Evolutionary conservation across 108 stramenopile species (phyloP).

Genomic region (Cylindrotheca closterium): DNA sequence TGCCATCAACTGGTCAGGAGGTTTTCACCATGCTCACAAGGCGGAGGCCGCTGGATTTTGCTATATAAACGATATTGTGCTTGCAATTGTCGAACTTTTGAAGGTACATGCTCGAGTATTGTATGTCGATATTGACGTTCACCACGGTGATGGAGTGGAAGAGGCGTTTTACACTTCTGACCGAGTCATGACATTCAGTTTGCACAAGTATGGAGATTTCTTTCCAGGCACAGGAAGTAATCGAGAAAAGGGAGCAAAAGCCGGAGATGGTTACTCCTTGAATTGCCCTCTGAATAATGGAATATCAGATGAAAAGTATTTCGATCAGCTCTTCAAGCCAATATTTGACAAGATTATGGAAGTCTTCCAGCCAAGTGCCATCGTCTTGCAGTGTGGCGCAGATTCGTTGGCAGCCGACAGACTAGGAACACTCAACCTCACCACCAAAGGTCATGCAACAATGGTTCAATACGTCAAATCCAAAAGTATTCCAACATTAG

Average conservation of each 20-base stretch:
- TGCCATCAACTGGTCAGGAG: constrained; percentile 96
- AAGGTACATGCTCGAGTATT: constrained; percentile 96
- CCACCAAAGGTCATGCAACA: constrained; percentile 86
- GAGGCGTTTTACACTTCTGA: constrained; percentile 98
- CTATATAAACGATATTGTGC: constrained; percentile 95
- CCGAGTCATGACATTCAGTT: constrained; percentile 96
- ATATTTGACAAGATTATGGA: constrained; percentile 94
- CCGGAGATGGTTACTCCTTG: constrained; percentile 87
- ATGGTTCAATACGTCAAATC: constrained; percentile 83
- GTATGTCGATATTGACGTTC: constrained; percentile 99
- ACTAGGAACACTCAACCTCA: constrained; percentile 97
- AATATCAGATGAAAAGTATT: constrained; percentile 88
- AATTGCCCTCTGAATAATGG: constrained; percentile 94
- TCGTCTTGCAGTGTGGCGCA: constrained; percentile 97
- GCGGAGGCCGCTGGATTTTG: constrained; percentile 91
- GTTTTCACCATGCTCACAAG: constrained; percentile 98
- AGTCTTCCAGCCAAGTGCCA: constrained; percentile 90
- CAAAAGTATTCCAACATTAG: constrained; percentile 90
- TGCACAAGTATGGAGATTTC: constrained; percentile 99
- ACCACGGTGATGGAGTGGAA: constrained; percentile 97
- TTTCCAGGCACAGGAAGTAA: constrained; percentile 96
- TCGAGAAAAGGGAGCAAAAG: constrained; percentile 88
- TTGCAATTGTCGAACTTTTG: constrained; percentile 96
- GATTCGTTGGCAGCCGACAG: constrained; percentile 95
- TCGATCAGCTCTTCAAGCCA: constrained; percentile 85